These are phyloP conservation scores for Haplosporangium sp. DNA, from an alignment of 371 early-diverging fungal genomes.

Conservation along the genomic window DNA sequence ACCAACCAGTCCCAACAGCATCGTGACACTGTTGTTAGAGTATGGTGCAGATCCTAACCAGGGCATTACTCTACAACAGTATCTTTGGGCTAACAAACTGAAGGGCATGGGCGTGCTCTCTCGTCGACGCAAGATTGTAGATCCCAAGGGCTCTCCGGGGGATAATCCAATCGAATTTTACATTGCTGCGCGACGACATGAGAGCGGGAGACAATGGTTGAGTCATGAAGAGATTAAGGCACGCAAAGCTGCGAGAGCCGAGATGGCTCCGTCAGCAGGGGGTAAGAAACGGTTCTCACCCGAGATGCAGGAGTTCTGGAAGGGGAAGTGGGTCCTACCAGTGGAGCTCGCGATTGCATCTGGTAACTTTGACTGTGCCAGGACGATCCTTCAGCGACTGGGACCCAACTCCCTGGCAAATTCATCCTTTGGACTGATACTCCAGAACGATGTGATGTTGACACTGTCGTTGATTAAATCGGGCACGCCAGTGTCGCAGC, in stretches of 20 bases:
- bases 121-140: conserved; percentile 42
- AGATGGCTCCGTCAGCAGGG: conserved; percentile 9
- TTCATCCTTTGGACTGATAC: conserved; percentile 46
- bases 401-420: conserved; percentile 29
- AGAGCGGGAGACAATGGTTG: conserved; percentile 54
- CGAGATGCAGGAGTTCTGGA: conserved; percentile 52
- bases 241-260: conserved; percentile 22
- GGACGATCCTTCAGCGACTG: conserved; percentile 43
- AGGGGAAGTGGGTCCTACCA: conserved; percentile 45
- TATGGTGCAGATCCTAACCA: conserved; percentile 57
- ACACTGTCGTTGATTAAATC: conserved; percentile 53
- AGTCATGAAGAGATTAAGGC: conserved; percentile 53
- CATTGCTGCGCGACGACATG: conserved; percentile 45
- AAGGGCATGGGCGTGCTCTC: conserved; percentile 54
- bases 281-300: conserved; percentile 43
- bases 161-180: conserved; percentile 52
- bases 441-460: conserved; percentile 57
- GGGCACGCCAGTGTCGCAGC: conserved; percentile 53
- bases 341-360: conserved; percentile 52
- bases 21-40: conserved; percentile 52
- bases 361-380: conserved; percentile 50
- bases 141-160: conserved; percentile 15
- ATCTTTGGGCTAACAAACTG: conserved; percentile 53
- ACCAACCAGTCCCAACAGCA: conserved; percentile 49
- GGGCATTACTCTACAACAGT: conserved; percentile 56